Base-by-base conservation (phyloP, 1,284 basidiomycete genomes). In the Sporisorium iseilematis-ciliati region DNA sequence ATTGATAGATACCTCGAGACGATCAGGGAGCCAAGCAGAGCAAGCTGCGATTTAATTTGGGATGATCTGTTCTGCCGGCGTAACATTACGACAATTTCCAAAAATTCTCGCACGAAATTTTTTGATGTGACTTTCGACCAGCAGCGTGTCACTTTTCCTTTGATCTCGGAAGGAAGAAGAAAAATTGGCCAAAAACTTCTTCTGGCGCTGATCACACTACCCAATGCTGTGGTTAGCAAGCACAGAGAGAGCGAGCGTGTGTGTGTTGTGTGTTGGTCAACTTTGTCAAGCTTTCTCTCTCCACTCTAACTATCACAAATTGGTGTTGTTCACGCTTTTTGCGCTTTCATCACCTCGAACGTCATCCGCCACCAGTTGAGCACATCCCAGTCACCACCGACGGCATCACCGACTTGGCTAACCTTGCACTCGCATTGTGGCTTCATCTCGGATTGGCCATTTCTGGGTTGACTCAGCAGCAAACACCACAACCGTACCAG, bases 141-240 rank as follows among this genome's bases (percentile, higher is more conserved):
- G n/a, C n/a, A n/a, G n/a, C 23, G 35, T 52, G 33, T 52, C 31
- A 38, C 20, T 52, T 52, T 51, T 11, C 14, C 20, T 29, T 49
- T 29, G 35, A 38, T 38, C 35, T 38, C 12, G 42, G 41, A 20
- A 42, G 11, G 25, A 48, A 38, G 26, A 57, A 49, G 29, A 62
- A 55, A 53, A 56, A 43, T 56, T 20, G 51, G 33, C 11, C 50
- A 14, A 57, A 57, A 64, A 48, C 42, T 57, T 57, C 55, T 64
- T 64, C 50, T 57, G 43, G 49, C 5, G 40, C 38, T 33, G 60
- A 62, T 64, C 62, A 64, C 62, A 52, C 55, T 54, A 56, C 55
- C 7, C 41, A 51, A 29, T 31, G 20, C 33, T 11, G 18, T 25
- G 38, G 7, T 52, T 33, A 8, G 29, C 29, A 29, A 29, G 29